Evolutionary conservation across 1,284 basidiomycete species (phyloP).

Genomic region (Tilletia horrida): DNA sequence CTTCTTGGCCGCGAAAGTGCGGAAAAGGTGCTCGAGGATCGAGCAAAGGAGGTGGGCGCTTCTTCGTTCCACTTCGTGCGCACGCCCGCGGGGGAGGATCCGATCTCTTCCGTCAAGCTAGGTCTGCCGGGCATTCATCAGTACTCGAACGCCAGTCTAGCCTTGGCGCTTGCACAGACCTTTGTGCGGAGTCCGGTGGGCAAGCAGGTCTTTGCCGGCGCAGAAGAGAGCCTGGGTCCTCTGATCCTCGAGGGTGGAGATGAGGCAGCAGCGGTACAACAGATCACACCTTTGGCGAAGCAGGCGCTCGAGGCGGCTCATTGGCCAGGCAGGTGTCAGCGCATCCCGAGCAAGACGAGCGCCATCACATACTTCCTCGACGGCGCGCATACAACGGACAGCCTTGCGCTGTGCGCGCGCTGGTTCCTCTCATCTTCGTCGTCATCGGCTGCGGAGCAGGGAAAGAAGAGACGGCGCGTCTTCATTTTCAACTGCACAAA

Average conservation of each 20-base stretch:
- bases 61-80: not conserved
- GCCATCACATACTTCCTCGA: conserved; percentile 81
- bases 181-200: conserved; percentile 64
- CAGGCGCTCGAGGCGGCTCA: conserved; percentile 68
- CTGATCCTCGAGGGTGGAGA: not conserved
- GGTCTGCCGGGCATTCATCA: conserved; percentile 89
- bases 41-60: conserved; percentile 65
- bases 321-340: conserved; percentile 98
- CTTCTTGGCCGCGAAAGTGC: conserved; percentile 67
- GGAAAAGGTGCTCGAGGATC: conserved; percentile 65
- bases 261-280: not conserved
- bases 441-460: not conserved
- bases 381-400: conserved; percentile 92
- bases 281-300: conserved; percentile 58
- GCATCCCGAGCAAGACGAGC: conserved; percentile 57
- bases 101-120: conserved; percentile 41
- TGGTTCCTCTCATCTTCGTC: conserved; percentile 64
- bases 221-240: conserved; percentile 8
- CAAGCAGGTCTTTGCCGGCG: conserved; percentile 26
- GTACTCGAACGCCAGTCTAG: conserved; percentile 81
- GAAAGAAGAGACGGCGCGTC: conserved; percentile 59
- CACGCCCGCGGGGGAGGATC: not conserved
- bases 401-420: conserved; percentile 75
- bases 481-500: conserved; percentile 95
- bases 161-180: conserved; percentile 69